A percentile compares a stretch with the other conserved stretches of the same genome.
Evolutionary conservation across 345 rosid species (phyloP).

Genomic region (Moricandia arvensis): DNA sequence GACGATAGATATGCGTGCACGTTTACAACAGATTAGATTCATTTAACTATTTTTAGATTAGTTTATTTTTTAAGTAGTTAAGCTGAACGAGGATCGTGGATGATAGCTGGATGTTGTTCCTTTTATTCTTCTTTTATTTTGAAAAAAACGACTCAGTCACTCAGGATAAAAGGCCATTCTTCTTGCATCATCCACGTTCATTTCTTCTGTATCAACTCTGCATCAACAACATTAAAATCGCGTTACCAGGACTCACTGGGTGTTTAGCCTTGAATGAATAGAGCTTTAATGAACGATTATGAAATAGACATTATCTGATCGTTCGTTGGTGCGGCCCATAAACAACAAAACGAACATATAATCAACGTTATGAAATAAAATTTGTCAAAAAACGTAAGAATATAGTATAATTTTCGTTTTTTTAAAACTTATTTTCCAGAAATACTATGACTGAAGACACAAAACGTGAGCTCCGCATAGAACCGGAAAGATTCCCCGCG

Average conservation of each 20-base stretch:
- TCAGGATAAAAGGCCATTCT: background rate
- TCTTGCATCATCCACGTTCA: background rate
- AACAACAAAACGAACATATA: background rate
- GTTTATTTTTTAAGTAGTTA: conserved; percentile 10
- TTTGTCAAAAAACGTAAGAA: background rate
- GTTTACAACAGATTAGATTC: conserved; percentile 25
- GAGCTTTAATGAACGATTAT: background rate
- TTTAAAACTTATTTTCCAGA: no score
- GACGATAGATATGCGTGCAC: conserved; percentile 43
- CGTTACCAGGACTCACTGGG: background rate
- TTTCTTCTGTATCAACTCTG: background rate
- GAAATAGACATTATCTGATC: background rate
- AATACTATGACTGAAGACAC: conserved; percentile 13
- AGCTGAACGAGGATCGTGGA: conserved; percentile 34
- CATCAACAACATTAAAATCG: no score
- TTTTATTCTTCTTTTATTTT: background rate
- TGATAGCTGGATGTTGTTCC: conserved; percentile 30
- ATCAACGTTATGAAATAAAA: background rate
- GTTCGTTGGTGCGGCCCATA: background rate
- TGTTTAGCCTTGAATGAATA: background rate
- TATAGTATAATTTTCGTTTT: no score
- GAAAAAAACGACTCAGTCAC: background rate
- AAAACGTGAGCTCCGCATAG: conserved; percentile 39
- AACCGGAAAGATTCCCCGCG: conserved; percentile 29
- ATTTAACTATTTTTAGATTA: conserved; percentile 5